Percentiles rank a stretch among this genome's conserved stretches.
phyloP scores from a whole-genome alignment of 2,329 filamentous ascomycete genomes.

The Aureobasidium sp. region DNA sequence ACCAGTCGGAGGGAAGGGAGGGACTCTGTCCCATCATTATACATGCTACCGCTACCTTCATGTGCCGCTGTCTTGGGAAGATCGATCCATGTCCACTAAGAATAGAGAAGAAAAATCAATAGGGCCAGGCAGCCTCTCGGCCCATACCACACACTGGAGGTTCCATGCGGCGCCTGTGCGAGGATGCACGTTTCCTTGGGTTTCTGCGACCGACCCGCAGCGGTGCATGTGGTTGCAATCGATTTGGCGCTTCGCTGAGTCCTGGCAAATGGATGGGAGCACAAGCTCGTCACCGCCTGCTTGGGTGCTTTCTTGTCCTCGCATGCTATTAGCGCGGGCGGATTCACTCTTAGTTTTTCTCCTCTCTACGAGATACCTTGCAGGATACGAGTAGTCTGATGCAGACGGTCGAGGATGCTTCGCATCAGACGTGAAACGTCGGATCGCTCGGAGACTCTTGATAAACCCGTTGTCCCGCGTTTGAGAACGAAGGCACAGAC shows the following conservation, averaged over 20 bases:
- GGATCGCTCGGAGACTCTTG: slow-evolving; percentile 4
- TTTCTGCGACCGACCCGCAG: slow-evolving; percentile 10
- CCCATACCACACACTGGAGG: slow-evolving; percentile 12
- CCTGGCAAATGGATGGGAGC: slow-evolving; percentile 6
- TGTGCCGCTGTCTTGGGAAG: not conserved
- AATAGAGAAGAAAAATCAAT: slow-evolving; percentile 9
- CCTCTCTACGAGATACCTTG: not conserved
- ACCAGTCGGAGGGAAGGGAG: not conserved
- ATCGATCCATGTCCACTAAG: slow-evolving; percentile 11
- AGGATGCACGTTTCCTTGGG: slow-evolving; percentile 13
- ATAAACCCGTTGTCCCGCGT: slow-evolving; percentile 6
- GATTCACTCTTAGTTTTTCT: not conserved
- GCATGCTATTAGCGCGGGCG: not conserved
- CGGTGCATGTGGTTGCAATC: slow-evolving; percentile 11
- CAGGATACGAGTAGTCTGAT: not conserved
- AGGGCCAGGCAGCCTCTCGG: not conserved
- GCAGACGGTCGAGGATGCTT: not conserved
- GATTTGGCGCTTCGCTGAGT: slow-evolving; percentile 9
- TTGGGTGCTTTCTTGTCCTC: not conserved
- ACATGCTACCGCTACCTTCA: slow-evolving; percentile 1
- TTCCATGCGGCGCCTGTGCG: slow-evolving; percentile 14
- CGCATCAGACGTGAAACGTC: slow-evolving; percentile 13
- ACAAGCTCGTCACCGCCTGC: slow-evolving; percentile 6
- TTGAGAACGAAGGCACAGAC: slow-evolving; percentile 9
- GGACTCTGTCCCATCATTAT: not conserved